Base-by-base conservation (phyloP, 768 basidiomycete genomes). In the Amanita phalloides region DNA sequence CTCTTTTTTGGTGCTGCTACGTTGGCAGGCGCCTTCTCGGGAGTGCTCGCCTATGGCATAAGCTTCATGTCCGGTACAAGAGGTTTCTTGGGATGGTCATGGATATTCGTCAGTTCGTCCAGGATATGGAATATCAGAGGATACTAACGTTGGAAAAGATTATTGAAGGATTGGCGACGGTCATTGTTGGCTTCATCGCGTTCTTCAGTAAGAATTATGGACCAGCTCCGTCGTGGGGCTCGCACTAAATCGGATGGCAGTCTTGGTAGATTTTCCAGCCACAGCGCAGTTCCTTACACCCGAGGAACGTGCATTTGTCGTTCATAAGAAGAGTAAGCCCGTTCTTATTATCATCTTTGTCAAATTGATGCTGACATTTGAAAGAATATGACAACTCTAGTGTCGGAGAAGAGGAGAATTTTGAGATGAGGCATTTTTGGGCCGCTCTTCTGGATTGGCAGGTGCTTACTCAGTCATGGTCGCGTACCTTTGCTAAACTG, bases 1-100 rank as follows among this genome's bases (percentile, higher is more conserved):
- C 60, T 82, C 4, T 85, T 86, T 69, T 81, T 81, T 57, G 78
- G 79, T 10, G 78, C 82, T n/a, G 81, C 82, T 5, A 77, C 81
- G 3, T 60, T 81, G 37, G 79, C 80, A 3, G 82, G 82, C 6
- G 81, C 80, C 3, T 82, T 83, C 59, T 78, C 79, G 0, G 81
- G 82, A 0, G 61, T 82, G 5, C 58, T 84, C 14, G 81, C 81
- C 0, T 81, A 69, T 60, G 79, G 61, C 0, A 77, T 84, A 25
- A 68, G 71, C 36, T 74, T 76, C 48, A 76, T 83, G 78, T 60
- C 64, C 25, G 77, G 76, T 0, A 63, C 62, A 0, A 62, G 58
- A 3, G 74, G 77, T 2, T 58, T 77, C n/a, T 57, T 71, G 17
- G 81, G 79, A 10, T 84, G 82, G 82, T 77, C 76, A 0, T 84